Conservation (phyloP, 2,329 filamentous ascomycete species). For the Blumeria hordei region DNA sequence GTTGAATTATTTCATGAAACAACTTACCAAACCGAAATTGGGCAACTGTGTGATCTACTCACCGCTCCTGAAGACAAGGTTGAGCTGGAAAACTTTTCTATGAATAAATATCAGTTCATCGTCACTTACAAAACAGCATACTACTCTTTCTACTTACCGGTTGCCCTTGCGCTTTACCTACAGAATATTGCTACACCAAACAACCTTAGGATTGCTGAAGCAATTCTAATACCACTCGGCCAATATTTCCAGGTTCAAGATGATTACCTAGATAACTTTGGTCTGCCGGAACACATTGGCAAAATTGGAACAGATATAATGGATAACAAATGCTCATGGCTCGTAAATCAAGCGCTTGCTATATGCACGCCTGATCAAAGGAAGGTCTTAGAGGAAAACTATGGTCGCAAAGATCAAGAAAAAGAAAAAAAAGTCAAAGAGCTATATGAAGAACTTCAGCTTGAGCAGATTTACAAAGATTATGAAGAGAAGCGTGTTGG, state of each 20-base stretch:
- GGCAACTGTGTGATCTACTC: slow-evolving; percentile 81
- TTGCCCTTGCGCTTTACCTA: slow-evolving; percentile 72
- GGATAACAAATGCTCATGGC: slow-evolving; percentile 99
- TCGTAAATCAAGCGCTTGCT: slow-evolving; percentile 81
- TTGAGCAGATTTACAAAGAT: slow-evolving; percentile 62
- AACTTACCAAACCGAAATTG: slow-evolving; percentile 82
- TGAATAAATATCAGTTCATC: slow-evolving; percentile 93
- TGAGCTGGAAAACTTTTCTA: slow-evolving; percentile 81
- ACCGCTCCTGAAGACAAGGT: slow-evolving; percentile 88
- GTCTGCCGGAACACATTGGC: slow-evolving; percentile 73
- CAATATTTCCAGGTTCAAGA: slow-evolving; percentile 99
- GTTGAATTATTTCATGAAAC: slow-evolving; percentile 92
- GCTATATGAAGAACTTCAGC: slow-evolving; percentile 63
- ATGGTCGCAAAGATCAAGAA: slow-evolving; percentile 69
- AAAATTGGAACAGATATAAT: slow-evolving; percentile 98
- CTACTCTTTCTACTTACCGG: slow-evolving; percentile 96
- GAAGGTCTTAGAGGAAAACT: slow-evolving; percentile 71
- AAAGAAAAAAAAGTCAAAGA: slow-evolving; percentile 74
- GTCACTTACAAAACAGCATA: slow-evolving; percentile 99
- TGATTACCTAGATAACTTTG: slow-evolving; percentile 96
- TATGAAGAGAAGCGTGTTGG: slow-evolving; percentile 73
- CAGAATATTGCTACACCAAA: slow-evolving; percentile 62
- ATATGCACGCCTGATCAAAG: slow-evolving; percentile 66
- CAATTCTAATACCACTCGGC: slow-evolving; percentile 87
- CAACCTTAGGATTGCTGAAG: slow-evolving; percentile 72